phyloP scores from a whole-genome alignment of 2,329 filamentous ascomycete genomes.

The Colletotrichum chlorophyti region DNA sequence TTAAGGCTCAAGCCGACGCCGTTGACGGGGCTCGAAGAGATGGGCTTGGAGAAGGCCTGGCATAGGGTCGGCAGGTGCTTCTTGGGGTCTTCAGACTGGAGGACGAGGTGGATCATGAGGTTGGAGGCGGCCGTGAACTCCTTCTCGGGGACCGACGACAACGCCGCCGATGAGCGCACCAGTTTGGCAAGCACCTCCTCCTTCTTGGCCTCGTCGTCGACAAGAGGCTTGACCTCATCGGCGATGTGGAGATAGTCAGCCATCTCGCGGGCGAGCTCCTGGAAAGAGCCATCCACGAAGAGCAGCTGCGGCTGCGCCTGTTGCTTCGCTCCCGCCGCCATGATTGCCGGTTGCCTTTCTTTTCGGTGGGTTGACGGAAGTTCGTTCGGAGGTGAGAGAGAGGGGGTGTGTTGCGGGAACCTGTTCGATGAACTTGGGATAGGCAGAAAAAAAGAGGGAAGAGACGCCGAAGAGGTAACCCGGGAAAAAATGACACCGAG shows the following conservation, averaged over 20 bases:
- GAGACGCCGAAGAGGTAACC: conserved; percentile 31
- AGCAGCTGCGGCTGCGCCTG: conserved; percentile 65
- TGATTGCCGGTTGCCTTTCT: conserved; percentile 30
- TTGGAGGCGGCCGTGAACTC: conserved; percentile 97
- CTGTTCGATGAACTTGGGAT: conserved; percentile 19
- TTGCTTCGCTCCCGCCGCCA: conserved; percentile 43
- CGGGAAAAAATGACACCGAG: conserved; percentile 24
- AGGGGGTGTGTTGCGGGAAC: conserved; percentile 24
- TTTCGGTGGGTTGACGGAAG: conserved; percentile 7
- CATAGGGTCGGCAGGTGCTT: conserved; percentile 89
- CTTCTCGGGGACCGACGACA: conserved; percentile 92
- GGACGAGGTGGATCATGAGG: conserved; percentile 90
- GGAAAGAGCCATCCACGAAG: conserved; percentile 90
- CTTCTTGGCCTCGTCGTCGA: conserved; percentile 70
- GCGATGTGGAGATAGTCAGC: conserved; percentile 90
- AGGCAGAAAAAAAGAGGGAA: conserved; percentile 28
- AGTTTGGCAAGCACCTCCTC: conserved; percentile 91
- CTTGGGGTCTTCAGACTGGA: conserved; percentile 84
- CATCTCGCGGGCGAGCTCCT: conserved; percentile 93
- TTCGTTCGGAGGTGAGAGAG: too few species aligned
- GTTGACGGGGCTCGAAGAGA: conserved; percentile 85
- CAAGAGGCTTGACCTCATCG: conserved; percentile 76
- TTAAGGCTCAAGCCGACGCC: conserved; percentile 86
- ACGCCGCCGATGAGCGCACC: conserved; percentile 75
- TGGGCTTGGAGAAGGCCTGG: conserved; percentile 85